Percentiles rank a stretch among this genome's conserved stretches.
These are phyloP conservation scores for Leucaena leucocephala DNA, from an alignment of 306 rosid genomes.

Conservation along the genomic window DNA sequence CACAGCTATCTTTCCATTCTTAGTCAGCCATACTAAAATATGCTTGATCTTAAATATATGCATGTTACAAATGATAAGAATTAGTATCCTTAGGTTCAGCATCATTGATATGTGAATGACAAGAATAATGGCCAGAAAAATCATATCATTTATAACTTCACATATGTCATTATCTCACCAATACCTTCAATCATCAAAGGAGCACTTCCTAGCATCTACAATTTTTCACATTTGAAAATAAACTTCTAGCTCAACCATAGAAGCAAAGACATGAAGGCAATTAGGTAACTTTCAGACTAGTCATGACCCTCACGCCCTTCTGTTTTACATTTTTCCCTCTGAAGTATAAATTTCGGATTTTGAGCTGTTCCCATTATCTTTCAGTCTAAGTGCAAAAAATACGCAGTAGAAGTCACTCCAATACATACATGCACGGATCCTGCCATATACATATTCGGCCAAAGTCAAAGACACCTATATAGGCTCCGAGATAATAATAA, in stretches of 20 bases:
- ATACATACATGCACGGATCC: not conserved
- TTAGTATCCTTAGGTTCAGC: not conserved
- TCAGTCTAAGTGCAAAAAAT: not conserved
- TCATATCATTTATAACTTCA: not conserved
- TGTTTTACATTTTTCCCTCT: not conserved
- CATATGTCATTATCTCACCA: not conserved
- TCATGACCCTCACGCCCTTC: not conserved
- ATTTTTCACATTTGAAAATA: slow-evolving; percentile 4
- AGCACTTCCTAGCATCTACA: not conserved
- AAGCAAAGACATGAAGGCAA: not conserved
- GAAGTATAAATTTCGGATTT: not conserved
- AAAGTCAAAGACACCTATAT: slow-evolving; percentile 32
- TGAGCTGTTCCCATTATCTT: not conserved
- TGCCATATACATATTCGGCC: not conserved
- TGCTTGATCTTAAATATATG: not conserved
- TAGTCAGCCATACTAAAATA: not conserved
- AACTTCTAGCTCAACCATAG: slow-evolving; percentile 26
- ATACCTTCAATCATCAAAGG: not conserved
- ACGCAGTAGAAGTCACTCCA: not conserved
- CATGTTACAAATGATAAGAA: not conserved
- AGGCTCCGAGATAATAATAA: slow-evolving; percentile 2
- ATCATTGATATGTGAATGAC: not conserved
- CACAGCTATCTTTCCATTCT: not conserved
- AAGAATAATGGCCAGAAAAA: not conserved
- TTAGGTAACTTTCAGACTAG: slow-evolving; percentile 4